Evolutionary conservation across 2,329 filamentous ascomycete species (phyloP).

Genomic region (Pezicula rhizophila): DNA sequence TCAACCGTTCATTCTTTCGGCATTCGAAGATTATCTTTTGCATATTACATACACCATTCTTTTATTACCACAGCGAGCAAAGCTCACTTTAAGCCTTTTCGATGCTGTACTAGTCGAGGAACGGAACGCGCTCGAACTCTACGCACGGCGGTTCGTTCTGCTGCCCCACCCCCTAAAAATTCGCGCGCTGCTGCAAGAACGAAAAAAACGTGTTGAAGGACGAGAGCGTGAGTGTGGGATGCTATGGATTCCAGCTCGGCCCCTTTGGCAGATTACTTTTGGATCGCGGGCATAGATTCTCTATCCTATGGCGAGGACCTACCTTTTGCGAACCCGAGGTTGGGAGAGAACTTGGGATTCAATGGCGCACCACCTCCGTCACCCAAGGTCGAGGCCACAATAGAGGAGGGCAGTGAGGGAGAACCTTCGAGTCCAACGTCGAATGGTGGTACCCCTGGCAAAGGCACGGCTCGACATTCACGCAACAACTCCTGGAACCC

Average conservation of each 20-base stretch:
- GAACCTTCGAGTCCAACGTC: slow-evolving; percentile 39
- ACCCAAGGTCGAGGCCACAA: slow-evolving; percentile 47
- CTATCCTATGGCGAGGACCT: slow-evolving; percentile 56
- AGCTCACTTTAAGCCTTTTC: not conserved
- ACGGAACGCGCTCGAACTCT: not conserved
- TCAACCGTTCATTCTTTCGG: no score
- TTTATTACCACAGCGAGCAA: not conserved
- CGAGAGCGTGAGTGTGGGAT: slow-evolving; percentile 7
- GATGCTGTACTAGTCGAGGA: not conserved
- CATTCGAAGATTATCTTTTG: not conserved
- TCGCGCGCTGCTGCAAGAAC: not conserved
- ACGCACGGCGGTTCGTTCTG: not conserved
- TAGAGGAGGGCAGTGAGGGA: slow-evolving; percentile 49
- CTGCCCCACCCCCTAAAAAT: not conserved
- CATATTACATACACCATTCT: not conserved
- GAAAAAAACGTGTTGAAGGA: no score
- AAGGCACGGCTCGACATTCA: slow-evolving; percentile 47
- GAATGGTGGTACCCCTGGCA: slow-evolving; percentile 8
- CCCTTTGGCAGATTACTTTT: slow-evolving; percentile 69
- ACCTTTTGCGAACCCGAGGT: slow-evolving; percentile 25
- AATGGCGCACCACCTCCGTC: slow-evolving; percentile 20
- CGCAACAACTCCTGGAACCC: slow-evolving; percentile 55
- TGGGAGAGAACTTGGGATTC: slow-evolving; percentile 6
- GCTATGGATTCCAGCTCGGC: slow-evolving; percentile 42
- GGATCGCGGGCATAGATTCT: slow-evolving; percentile 67